Evolutionary conservation across 352 stramenopile genomes (phyloP), one percentile per base, ranked within the genome.

Genomic region (Nothophytophthora sp.): DNA sequence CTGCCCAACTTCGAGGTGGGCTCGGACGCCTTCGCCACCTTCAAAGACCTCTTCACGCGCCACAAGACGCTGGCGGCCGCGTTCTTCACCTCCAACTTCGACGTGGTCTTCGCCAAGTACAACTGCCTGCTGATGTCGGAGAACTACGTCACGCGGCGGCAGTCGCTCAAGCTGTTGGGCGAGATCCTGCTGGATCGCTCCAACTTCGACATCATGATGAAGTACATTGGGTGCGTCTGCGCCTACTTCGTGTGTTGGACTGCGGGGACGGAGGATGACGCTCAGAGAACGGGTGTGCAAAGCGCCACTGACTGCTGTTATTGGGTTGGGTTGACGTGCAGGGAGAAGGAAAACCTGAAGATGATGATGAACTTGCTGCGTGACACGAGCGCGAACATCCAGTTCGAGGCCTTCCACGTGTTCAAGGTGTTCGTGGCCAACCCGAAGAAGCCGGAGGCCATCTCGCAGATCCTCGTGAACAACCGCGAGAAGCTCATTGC

Each of bases 401-500:
- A 98, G 54, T 96, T 99, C 32, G 97, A 99, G 65, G 96, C 96
- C 16, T 99, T 99, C 67, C 96, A 99, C 67, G 96, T 99, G 13
- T 99, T 99, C 76, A 99, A 99, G 73, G 96, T 99, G 22, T 99
- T 99, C 75, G 97, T 99, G 5, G 96, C 96, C n/a, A 99, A 99
- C 83, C 97, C 97, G 7, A 95, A 96, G 52, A 99, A 99, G 61
- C 92, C 96, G 24, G 83, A 92, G 40, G 81, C 96, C 23, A 97
- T 99, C 41, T 83, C 82, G 15, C 93, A 97, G 53, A 99, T 99
- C 61, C 71, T 99, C 27, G 77, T 93, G 48, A 96, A 97, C 67
- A 99, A 99, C 76, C 88, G 94, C 27, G 84, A 95, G 19, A 99
- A 99, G 70, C 83, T 99, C n/a, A 92, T 98, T 45, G 83, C 87